Percentiles rank a stretch among this genome's conserved stretches.
These are phyloP conservation scores for Phlebiopsis flavidoalba DNA, from an alignment of 768 basidiomycete genomes.

Conservation along the genomic window DNA sequence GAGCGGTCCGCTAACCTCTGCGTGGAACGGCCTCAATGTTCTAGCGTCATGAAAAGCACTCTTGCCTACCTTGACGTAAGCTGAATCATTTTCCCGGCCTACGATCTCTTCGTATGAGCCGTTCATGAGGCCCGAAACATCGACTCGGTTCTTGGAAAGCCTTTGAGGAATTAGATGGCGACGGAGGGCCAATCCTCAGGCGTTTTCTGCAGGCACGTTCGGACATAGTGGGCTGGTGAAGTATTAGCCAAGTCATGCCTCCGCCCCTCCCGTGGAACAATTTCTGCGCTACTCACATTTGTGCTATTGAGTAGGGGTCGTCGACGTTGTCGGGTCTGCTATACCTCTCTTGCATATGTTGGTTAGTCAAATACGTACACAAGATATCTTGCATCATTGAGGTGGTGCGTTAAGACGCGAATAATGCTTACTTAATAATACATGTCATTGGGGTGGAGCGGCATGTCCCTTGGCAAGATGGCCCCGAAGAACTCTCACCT, in stretches of 20 bases:
- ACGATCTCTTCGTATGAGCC: slow-evolving; percentile 73
- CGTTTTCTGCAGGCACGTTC: slow-evolving; percentile 72
- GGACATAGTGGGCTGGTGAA: slow-evolving; percentile 80
- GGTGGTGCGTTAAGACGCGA: too few species aligned
- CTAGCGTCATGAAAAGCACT: slow-evolving; percentile 85
- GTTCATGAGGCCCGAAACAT: slow-evolving; percentile 62
- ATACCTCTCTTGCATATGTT: too few species aligned
- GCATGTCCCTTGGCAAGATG: too few species aligned
- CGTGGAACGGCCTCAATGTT: slow-evolving; percentile 89
- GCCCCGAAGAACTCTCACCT: too few species aligned
- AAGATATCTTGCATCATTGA: too few species aligned
- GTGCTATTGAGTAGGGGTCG: slow-evolving; percentile 80
- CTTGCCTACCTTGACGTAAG: slow-evolving; percentile 65
- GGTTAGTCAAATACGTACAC: too few species aligned
- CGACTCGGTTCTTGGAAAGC: slow-evolving; percentile 75
- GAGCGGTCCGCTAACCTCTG: slow-evolving; percentile 46
- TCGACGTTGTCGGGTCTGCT: slow-evolving; percentile 91
- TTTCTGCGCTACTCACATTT: slow-evolving; percentile 48
- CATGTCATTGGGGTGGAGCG: too few species aligned
- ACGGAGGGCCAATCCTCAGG: slow-evolving; percentile 87
- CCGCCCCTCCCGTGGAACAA: too few species aligned
- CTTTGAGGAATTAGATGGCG: slow-evolving; percentile 57
- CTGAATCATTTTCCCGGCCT: slow-evolving; percentile 37
- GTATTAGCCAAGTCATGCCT: not conserved
- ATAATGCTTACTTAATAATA: too few species aligned